Evolutionary conservation across 208 protist genomes (phyloP), one percentile per base, ranked within the genome.

Genomic region (Phytomonas serpens): DNA sequence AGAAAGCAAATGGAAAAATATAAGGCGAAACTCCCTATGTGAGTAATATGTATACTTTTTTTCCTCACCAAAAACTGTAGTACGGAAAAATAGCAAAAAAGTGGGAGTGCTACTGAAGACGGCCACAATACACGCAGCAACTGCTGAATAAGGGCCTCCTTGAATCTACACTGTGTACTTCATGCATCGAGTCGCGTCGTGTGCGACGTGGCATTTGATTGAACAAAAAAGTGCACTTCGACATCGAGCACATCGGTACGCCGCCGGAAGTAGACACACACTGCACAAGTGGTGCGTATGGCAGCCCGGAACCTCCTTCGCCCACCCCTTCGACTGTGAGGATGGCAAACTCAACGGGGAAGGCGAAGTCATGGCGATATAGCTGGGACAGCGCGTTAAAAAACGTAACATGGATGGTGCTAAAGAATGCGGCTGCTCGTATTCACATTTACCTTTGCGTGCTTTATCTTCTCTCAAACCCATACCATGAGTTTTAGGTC

Each of bases 181-280:
- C 64, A 92, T 74, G 64, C 89, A 94, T 29, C 89, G 77, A 23
- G 86, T 94, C 5, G 86, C 83, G 19, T 94, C 85, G 68, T 94
- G 89, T n/a, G 83, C 38, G 14, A 86, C 86, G 67, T 92, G 85
- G 74, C 89, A 94, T 31, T 89, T 77, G 32, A 86, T 83, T 0
- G 86, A 94, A 73, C 89, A 94, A 72, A 92, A 89, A n/a, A 90
- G 69, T 5, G 84, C 83, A 51, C 67, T 70, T 11, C 81, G 74
- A 52, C 89, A 94, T 11, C 89, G 86, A 64, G 80, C 61, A 69
- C 89, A 94, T 19, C 80, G 82, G 63, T 94, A 94, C 9, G 38
- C 40, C 13, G 86, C 89, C 0, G 84, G 85, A 68, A 87, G 69
- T 69, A 92, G 75, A 69, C 89, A 94, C 34, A 94, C 84, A 3